These are phyloP conservation scores for Oryza coarctata DNA, from an alignment of 176 grass and related monocot species.

Conservation along the genomic window DNA sequence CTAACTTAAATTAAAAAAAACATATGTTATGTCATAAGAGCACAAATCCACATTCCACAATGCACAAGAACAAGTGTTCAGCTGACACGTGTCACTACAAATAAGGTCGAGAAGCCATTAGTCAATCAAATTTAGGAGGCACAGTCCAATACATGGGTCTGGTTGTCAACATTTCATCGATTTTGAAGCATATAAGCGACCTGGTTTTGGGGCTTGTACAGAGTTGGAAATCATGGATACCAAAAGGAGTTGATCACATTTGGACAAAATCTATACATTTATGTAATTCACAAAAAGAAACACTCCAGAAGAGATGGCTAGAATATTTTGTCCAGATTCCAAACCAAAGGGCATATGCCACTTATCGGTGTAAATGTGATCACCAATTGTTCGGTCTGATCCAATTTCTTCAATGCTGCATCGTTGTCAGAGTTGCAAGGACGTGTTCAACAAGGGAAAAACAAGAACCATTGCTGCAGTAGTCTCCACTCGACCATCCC, in stretches of 20 bases:
- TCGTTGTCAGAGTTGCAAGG: neutral
- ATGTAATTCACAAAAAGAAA: slow-evolving; percentile 18
- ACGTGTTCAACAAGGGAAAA: neutral
- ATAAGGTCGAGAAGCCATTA: slow-evolving; percentile 12
- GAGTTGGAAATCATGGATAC: neutral
- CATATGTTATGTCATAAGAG: neutral
- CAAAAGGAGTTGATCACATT: neutral
- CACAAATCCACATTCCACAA: neutral
- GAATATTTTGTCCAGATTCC: neutral
- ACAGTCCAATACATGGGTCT: neutral
- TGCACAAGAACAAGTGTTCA: slow-evolving; percentile 12
- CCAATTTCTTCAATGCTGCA: neutral
- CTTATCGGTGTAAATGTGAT: neutral
- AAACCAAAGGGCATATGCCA: neutral
- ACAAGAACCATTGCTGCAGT: neutral
- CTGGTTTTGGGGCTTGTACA: neutral
- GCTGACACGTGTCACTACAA: slow-evolving; percentile 4
- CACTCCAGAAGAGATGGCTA: neutral
- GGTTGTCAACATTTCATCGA: neutral
- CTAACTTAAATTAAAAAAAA: slow-evolving; percentile 11
- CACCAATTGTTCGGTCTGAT: neutral
- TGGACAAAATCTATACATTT: neutral
- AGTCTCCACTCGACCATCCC: neutral
- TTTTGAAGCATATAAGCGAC: neutral
- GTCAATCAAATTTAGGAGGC: neutral